Base-by-base conservation (phyloP, 257 asterid species). In the Nicotiana attenuata region DNA sequence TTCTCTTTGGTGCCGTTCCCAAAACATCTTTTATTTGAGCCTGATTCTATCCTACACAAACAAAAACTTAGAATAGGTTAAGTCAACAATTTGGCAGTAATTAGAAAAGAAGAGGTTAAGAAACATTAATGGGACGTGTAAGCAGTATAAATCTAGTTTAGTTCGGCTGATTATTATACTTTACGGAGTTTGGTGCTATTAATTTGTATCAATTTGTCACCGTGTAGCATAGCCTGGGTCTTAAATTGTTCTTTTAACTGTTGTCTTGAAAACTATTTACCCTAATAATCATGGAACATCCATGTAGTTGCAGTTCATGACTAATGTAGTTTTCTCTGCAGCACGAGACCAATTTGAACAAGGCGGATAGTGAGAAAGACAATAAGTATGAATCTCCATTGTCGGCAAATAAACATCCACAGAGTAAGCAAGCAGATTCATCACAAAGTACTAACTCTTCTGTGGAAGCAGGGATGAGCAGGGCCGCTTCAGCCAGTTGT, bases 341-440 rank as follows among this genome's bases (percentile, higher is more conserved):
- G 88, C 84, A 87, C 33, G 90, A 89, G 73, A 75, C 78, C 24
- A 10, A 26, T 80, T 77, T 17, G 35, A 94, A 92, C 71, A 91
- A 89, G 88, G 35, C 84, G 77, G 88, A 85, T 33, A 71, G 61
- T 76, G 89, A 82, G 57, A 87, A 84, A 81, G 87, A 89, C 53
- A 87, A 82, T 90, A 91, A 87, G 84, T 83, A 82, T 38, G 95
- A 86, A 55, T 47, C 88, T 29, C 57, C 82, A 1, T 41, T 85
- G 17, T 83, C 87, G 24, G 47, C 45, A 16, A 67, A 79, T 16
- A 86, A 79, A 80, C 81, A 79, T 75, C 13, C 87, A 80, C 86
- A 55, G 60, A 81, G 78, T 88, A 90, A 83, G 80, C 92, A 84
- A 80, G 65, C 77, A 22, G 91, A 85, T 69, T 68, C 84, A 71